Conservation (phyloP, 2,329 filamentous ascomycete genomes). For the Teratosphaeria nubilosa region DNA sequence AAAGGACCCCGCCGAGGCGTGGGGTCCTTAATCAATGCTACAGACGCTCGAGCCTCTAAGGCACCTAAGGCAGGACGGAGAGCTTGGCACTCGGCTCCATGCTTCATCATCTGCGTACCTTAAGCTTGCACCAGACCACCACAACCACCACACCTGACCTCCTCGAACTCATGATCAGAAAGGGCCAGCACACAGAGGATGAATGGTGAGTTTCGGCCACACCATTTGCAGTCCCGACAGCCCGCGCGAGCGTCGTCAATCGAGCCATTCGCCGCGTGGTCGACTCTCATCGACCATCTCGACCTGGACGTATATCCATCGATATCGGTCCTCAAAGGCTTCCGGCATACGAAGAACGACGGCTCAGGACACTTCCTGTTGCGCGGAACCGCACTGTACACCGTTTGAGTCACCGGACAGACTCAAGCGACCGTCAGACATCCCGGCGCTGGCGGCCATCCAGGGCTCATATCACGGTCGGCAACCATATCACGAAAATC, state of each 20-base stretch:
- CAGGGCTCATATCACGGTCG: slow-evolving; percentile 28
- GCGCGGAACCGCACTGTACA: slow-evolving; percentile 8
- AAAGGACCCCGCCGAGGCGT: too few relatives aligned
- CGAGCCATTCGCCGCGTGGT: background rate
- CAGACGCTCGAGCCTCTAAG: too few relatives aligned
- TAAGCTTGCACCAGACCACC: background rate
- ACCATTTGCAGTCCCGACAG: slow-evolving; percentile 3
- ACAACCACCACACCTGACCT: background rate
- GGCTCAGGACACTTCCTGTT: slow-evolving; percentile 3
- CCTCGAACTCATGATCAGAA: background rate
- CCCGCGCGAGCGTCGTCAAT: slow-evolving; percentile 10
- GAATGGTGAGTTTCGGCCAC: background rate
- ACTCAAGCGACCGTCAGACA: slow-evolving; percentile 10
- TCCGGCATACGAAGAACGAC: slow-evolving; percentile 12
- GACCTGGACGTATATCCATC: slow-evolving; percentile 20
- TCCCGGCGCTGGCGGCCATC: slow-evolving; percentile 16
- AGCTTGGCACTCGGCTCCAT: too few relatives aligned
- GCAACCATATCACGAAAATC: slow-evolving; percentile 15
- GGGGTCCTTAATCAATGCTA: too few relatives aligned
- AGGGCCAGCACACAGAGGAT: background rate
- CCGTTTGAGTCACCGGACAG: slow-evolving; percentile 8
- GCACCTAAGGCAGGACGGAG: too few relatives aligned
- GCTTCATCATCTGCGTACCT: background rate
- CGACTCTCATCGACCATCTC: slow-evolving; percentile 18
- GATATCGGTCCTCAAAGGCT: slow-evolving; percentile 4